These are phyloP conservation scores for Colletotrichum cereale DNA, from an alignment of 2,329 filamentous ascomycete genomes.

Conservation along the genomic window DNA sequence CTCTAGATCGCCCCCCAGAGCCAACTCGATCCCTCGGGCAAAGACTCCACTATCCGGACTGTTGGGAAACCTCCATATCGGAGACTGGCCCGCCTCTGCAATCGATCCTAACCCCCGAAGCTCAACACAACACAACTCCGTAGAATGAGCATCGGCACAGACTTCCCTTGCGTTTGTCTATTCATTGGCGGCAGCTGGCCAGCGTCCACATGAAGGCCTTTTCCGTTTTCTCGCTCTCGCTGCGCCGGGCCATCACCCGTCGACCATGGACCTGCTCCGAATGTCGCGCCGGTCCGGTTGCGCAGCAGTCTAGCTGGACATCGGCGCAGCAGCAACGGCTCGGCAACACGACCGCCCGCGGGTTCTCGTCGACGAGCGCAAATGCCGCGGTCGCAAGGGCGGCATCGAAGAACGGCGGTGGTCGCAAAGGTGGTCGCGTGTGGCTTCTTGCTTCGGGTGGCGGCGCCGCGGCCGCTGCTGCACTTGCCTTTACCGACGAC, in stretches of 20 bases:
- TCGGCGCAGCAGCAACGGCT: conserved; percentile 46
- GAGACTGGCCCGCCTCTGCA: background rate
- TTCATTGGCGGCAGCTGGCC: conserved; percentile 36
- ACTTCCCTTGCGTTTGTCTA: conserved; percentile 28
- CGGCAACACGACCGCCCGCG: conserved; percentile 41
- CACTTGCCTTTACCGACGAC: conserved; percentile 72
- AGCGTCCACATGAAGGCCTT: conserved; percentile 57
- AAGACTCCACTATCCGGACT: conserved; percentile 33
- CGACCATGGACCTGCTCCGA: conserved; percentile 60
- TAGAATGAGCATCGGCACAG: conserved; percentile 36
- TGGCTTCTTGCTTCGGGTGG: conserved; percentile 65
- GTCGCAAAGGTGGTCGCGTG: conserved; percentile 42
- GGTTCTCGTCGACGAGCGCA: conserved; percentile 47
- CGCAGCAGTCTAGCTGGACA: conserved; percentile 50
- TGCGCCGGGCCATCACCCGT: conserved; percentile 54
- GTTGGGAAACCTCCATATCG: conserved; percentile 27
- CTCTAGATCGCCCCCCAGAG: conserved; percentile 22
- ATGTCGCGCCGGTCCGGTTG: conserved; percentile 50
- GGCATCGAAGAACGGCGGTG: conserved; percentile 11
- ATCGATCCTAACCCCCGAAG: background rate
- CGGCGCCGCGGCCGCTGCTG: conserved; percentile 61
- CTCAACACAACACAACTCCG: background rate
- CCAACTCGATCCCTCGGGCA: conserved; percentile 28
- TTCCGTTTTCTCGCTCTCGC: conserved; percentile 52
- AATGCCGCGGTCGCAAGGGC: conserved; percentile 12